Base-by-base conservation (phyloP, 768 basidiomycete species). In the Cyathus striatus region DNA sequence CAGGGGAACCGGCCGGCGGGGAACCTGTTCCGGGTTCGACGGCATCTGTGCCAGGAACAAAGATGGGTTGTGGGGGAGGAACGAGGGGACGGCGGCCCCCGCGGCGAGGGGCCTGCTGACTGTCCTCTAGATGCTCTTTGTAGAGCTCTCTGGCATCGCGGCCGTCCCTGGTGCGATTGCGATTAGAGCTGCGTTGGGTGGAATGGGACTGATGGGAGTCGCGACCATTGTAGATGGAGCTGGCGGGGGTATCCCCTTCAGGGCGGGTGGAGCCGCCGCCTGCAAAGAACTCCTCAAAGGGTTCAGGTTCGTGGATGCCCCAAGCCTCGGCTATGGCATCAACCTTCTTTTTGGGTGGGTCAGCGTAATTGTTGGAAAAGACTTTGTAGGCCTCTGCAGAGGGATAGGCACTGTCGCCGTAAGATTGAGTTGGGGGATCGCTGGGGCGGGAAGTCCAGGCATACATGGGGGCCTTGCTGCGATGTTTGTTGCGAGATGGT, bases 221-320 rank as follows among this genome's bases (percentile, higher is more conserved):
- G 46, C 66, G 73, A 34, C 82, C 83, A 44, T 80, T 81, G 63
- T 81, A 81, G 51, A 84, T 83, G 27, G 84, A 85, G 54, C 74
- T 79, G 25, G 81, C 65, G 10, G 80, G 77, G 4, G 83, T 80
- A 38, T 80, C 81, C 21, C 71, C 75, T 38, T 73, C 68, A 2
- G 57, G 63, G 49, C 52, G 61, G 48, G 57, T 58, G 55, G 73
- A 59, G 44, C 85, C 84, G 34, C 86, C 85, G 16, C 87, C 90
- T 18, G 88, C 89, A 49, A 79, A 86, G 58, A 92, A 93, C 53
- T 93, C 90, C 53, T 93, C 90, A 53, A 76, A 92, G 5, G 90
- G 90, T 56, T 93, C 90, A 4, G 90, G 90, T 54, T 92, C 90
- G 52, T 90, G 87, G 40, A 89, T 90, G 26, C 90, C 90, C 90